Conservation (phyloP, 805 yeast species). For the Metschnikowia henanensis region DNA sequence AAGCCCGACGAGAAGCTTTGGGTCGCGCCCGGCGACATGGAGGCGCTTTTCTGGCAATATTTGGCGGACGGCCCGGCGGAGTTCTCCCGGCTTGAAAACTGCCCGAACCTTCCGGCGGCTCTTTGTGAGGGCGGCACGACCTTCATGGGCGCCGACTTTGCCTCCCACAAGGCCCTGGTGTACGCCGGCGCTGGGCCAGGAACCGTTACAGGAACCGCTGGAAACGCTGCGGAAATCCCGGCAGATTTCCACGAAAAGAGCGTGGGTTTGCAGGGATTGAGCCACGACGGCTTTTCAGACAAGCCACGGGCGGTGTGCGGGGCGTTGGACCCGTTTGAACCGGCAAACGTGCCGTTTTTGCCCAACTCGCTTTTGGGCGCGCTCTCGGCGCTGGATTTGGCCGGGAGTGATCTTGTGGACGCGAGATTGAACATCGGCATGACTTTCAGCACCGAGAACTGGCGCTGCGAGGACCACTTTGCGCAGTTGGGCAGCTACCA, state of each 20-base stretch:
- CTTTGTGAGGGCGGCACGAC: constrained; percentile 3
- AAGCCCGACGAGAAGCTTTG: neutral
- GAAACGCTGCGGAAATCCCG: neutral
- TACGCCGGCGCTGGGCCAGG: constrained; percentile 1
- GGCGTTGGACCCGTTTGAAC: constrained; percentile 52
- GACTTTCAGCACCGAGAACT: constrained; percentile 54
- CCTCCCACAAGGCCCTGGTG: constrained; percentile 7
- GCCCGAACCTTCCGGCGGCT: constrained; percentile 3
- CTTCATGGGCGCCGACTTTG: constrained; percentile 18
- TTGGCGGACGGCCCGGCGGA: constrained; percentile 9
- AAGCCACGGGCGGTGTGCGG: neutral
- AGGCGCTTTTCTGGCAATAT: constrained; percentile 42
- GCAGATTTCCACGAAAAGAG: neutral
- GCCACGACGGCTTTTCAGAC: neutral
- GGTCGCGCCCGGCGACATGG: constrained; percentile 23
- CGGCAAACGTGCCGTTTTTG: constrained; percentile 51
- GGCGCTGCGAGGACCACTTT: constrained; percentile 64
- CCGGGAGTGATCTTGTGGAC: constrained; percentile 42
- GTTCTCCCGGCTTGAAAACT: constrained; percentile 5
- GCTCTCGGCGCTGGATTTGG: constrained; percentile 40
- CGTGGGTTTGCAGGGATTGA: neutral
- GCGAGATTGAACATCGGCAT: constrained; percentile 52
- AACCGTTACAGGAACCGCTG: neutral
- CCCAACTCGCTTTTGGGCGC: constrained; percentile 50
- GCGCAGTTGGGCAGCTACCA: constrained; percentile 53